Percentiles rank a stretch among this genome's conserved stretches.
Conservation (phyloP, 2,329 filamentous ascomycete genomes). For the Monosporascus sp. region DNA sequence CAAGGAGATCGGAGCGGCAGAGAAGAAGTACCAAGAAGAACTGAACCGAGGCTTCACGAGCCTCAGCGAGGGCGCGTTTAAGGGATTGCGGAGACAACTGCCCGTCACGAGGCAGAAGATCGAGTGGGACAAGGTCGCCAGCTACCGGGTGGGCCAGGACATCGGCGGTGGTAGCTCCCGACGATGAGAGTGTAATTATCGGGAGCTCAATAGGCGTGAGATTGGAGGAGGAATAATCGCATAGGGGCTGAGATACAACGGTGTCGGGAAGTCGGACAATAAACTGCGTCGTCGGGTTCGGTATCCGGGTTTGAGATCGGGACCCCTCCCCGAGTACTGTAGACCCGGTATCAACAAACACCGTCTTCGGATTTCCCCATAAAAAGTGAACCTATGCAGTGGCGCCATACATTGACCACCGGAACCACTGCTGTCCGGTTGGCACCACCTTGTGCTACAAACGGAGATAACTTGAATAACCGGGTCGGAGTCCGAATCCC, state of each 20-base stretch:
- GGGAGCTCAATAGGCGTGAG: not conserved
- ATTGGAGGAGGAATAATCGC: not conserved
- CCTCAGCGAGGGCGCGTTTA: slow-evolving; percentile 92
- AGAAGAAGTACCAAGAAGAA: slow-evolving; percentile 95
- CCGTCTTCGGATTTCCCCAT: not conserved
- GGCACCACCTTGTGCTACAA: not conserved
- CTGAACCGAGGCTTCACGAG: slow-evolving; percentile 84
- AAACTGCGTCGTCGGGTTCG: not conserved
- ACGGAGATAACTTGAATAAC: not conserved
- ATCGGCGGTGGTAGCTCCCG: slow-evolving; percentile 63
- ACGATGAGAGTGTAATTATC: slow-evolving; percentile 27
- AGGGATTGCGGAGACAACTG: slow-evolving; percentile 83
- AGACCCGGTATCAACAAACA: not conserved
- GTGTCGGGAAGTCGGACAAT: not conserved
- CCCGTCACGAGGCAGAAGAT: slow-evolving; percentile 98
- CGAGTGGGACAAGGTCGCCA: slow-evolving; percentile 97
- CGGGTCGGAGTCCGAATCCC: not conserved
- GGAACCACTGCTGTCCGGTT: not conserved
- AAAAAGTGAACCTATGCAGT: not conserved
- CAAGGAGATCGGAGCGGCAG: slow-evolving; percentile 69
- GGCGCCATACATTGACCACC: not conserved
- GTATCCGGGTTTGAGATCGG: not conserved
- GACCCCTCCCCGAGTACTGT: not conserved
- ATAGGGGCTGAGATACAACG: not conserved
- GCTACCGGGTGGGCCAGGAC: slow-evolving; percentile 80